Percentiles rank a stretch among this genome's conserved stretches.
phyloP scores from a whole-genome alignment of 306 rosid species.

The Luffa acutangula region DNA sequence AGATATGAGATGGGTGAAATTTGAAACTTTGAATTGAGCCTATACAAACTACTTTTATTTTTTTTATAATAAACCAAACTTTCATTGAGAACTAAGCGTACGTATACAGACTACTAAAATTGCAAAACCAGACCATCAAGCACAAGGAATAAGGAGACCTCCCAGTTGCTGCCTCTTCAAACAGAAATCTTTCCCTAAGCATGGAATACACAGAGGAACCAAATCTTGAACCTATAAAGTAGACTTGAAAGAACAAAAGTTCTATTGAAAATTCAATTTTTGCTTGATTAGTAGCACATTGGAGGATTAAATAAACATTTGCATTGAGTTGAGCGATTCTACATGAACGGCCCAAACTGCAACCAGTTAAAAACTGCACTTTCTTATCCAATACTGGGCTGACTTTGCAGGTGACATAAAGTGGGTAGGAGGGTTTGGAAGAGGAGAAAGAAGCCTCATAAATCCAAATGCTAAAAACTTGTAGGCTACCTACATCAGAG shows the following conservation, averaged over 20 bases:
- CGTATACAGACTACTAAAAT: too few relatives aligned
- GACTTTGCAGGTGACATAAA: background rate
- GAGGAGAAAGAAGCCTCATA: background rate
- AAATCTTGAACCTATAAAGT: background rate
- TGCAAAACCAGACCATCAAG: background rate
- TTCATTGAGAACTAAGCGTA: too few relatives aligned
- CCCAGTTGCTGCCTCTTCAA: background rate
- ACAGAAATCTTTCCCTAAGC: background rate
- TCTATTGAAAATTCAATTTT: background rate
- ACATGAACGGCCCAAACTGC: background rate
- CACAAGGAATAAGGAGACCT: background rate
- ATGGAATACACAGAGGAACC: background rate
- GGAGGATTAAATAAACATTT: background rate
- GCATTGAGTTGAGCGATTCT: background rate
- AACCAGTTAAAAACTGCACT: background rate
- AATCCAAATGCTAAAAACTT: background rate
- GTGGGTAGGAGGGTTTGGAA: background rate
- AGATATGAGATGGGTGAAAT: too few relatives aligned
- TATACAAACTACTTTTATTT: too few relatives aligned
- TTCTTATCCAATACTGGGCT: background rate
- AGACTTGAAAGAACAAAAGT: background rate
- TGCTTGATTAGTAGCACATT: background rate
- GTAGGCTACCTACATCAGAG: background rate
- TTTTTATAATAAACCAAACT: too few relatives aligned
- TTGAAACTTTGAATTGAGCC: too few relatives aligned